Conservation (phyloP, 2,329 filamentous ascomycete species). For the Metarhizium album region DNA sequence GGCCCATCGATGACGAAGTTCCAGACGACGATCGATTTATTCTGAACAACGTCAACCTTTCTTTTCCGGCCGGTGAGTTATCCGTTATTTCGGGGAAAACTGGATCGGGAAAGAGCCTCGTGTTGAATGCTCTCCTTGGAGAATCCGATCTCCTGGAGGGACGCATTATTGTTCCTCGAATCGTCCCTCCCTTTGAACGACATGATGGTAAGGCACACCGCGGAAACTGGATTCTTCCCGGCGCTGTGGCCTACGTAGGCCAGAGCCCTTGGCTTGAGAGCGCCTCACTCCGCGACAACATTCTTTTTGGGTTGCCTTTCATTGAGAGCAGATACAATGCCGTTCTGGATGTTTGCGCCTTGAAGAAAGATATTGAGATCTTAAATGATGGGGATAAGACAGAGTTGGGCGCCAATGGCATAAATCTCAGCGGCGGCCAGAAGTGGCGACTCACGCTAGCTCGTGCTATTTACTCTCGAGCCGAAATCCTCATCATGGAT, state of each 20-base stretch:
- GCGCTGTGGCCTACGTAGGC: slow-evolving; percentile 62
- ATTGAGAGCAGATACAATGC: slow-evolving; percentile 59
- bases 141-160: slow-evolving; percentile 62
- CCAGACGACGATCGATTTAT: slow-evolving; percentile 51
- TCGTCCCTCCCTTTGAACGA: slow-evolving; percentile 41
- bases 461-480: slow-evolving; percentile 67
- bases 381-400: slow-evolving; percentile 67
- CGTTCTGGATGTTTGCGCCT: slow-evolving; percentile 61
- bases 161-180: slow-evolving; percentile 41
- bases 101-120: slow-evolving; percentile 65
- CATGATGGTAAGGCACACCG: slow-evolving; percentile 51
- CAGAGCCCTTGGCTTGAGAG: slow-evolving; percentile 84
- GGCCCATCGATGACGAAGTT: slow-evolving; percentile 56
- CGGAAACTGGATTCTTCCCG: slow-evolving; percentile 58
- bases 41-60: slow-evolving; percentile 51
- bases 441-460: slow-evolving; percentile 75
- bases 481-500: slow-evolving; percentile 66
- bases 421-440: slow-evolving; percentile 76
- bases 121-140: slow-evolving; percentile 63
- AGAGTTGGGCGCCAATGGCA: slow-evolving; percentile 74
- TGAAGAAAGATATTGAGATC: slow-evolving; percentile 67
- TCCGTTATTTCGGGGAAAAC: slow-evolving; percentile 70
- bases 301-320: slow-evolving; percentile 63
- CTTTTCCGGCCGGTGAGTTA: slow-evolving; percentile 57
- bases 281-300: slow-evolving; percentile 66